Evolutionary conservation across 768 basidiomycete genomes (phyloP).

Genomic region (Megacollybia marginata): DNA sequence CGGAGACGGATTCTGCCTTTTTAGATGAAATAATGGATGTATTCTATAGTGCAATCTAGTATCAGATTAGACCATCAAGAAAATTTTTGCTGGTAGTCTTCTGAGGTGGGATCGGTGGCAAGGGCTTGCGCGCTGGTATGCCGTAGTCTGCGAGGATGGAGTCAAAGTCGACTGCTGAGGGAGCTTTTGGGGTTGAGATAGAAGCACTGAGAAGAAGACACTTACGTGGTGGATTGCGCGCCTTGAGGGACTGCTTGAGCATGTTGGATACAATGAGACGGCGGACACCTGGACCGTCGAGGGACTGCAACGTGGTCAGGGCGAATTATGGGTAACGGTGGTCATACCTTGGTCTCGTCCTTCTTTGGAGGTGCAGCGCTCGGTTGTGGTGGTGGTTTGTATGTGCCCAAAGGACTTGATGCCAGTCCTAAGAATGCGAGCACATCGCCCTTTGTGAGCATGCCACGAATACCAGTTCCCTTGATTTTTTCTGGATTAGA

Average conservation of each 20-base stretch:
- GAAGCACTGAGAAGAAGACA: slow-evolving; percentile 1
- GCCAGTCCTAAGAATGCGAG: slow-evolving; percentile 82
- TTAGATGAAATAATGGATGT: background rate
- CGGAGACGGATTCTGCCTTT: slow-evolving; percentile 10
- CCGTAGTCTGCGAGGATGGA: slow-evolving; percentile 71
- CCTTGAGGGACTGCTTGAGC: slow-evolving; percentile 46
- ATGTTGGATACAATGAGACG: slow-evolving; percentile 57
- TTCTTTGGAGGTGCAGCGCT: slow-evolving; percentile 21
- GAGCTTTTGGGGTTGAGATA: slow-evolving; percentile 22
- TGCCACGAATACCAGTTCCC: slow-evolving; percentile 86
- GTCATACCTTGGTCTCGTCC: slow-evolving; percentile 30
- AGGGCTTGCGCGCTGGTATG: slow-evolving; percentile 26
- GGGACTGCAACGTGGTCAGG: slow-evolving; percentile 22
- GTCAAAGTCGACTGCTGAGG: slow-evolving; percentile 51
- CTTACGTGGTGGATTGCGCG: slow-evolving; percentile 39
- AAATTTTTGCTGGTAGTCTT: slow-evolving; percentile 23
- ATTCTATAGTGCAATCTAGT: slow-evolving; percentile 7
- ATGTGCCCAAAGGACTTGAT: slow-evolving; percentile 69
- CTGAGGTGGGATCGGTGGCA: slow-evolving; percentile 6
- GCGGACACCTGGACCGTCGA: slow-evolving; percentile 62
- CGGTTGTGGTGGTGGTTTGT: slow-evolving; percentile 36
- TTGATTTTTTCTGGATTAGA: slow-evolving; percentile 60
- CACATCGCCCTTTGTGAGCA: slow-evolving; percentile 96
- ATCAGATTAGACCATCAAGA: slow-evolving; percentile 31
- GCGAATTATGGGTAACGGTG: slow-evolving; percentile 1